Conservation (phyloP, 2,329 filamentous ascomycete species). For the Endothia cerciana region DNA sequence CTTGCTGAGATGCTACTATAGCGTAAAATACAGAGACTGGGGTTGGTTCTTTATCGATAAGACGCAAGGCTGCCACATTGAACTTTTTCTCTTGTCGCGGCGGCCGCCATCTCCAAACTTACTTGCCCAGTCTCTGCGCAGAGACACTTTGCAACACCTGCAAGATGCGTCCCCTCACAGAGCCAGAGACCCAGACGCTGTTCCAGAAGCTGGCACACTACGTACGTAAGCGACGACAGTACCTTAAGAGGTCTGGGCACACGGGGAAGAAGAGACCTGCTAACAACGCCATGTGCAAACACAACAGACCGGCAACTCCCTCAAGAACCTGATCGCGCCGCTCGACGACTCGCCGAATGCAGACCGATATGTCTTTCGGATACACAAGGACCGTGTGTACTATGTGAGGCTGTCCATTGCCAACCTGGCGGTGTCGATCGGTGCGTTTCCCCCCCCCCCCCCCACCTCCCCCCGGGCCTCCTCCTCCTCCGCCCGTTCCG, state of each 20-base stretch:
- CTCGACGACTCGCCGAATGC: slow-evolving; percentile 67
- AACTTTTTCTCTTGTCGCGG: slow-evolving; percentile 14
- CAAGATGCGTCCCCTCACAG: slow-evolving; percentile 81
- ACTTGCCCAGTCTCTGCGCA: background rate
- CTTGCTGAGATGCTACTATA: background rate
- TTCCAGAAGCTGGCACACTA: slow-evolving; percentile 95
- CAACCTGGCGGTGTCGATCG: slow-evolving; percentile 86
- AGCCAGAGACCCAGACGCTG: slow-evolving; percentile 77
- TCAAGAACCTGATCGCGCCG: slow-evolving; percentile 82
- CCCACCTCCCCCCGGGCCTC: background rate
- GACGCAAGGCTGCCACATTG: slow-evolving; percentile 6
- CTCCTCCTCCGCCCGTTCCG: no score
- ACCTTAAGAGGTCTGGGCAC: no score
- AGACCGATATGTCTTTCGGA: slow-evolving; percentile 84
- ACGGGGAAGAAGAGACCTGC: background rate
- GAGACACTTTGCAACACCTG: background rate
- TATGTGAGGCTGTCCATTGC: slow-evolving; percentile 89
- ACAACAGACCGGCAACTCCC: slow-evolving; percentile 68
- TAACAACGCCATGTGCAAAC: slow-evolving; percentile 4
- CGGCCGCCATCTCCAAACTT: background rate
- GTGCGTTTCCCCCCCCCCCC: slow-evolving; percentile 58
- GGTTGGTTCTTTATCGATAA: slow-evolving; percentile 10
- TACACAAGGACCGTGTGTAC: slow-evolving; percentile 84
- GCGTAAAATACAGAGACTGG: background rate
- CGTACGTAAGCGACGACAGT: slow-evolving; percentile 30